A percentile compares a stretch with the other conserved stretches of the same genome.
Evolutionary conservation across 169 alveolate genomes (phyloP).

Genomic region (Eimeria necatrix): DNA sequence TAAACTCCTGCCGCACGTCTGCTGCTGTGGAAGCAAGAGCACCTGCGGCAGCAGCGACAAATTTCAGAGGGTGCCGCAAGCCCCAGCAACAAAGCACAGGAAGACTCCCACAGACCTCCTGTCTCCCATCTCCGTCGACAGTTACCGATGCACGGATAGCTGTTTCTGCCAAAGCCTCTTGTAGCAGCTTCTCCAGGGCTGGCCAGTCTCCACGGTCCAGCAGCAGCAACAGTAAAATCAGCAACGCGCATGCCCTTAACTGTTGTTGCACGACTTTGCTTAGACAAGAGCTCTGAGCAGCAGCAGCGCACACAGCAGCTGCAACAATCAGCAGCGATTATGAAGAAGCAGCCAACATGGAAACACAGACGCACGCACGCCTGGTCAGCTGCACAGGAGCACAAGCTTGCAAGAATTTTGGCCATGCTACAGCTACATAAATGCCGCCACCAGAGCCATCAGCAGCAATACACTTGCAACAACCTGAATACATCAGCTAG

Average conservation of each 20-base stretch:
- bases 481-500: neutral
- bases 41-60: constrained; percentile 59
- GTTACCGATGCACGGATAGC: constrained; percentile 10
- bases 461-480: neutral
- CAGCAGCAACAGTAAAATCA: constrained; percentile 51
- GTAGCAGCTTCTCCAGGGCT: constrained; percentile 40
- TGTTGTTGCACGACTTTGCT: constrained; percentile 60
- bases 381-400: too few relatives aligned
- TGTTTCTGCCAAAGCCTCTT: constrained; percentile 54
- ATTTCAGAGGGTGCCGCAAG: constrained; percentile 38
- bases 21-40: constrained; percentile 64
- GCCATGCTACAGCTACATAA: neutral
- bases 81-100: constrained; percentile 71
- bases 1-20: constrained; percentile 57
- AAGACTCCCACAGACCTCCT: constrained; percentile 43
- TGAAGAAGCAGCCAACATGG: neutral
- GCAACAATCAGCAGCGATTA: neutral
- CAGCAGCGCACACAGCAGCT: constrained; percentile 28
- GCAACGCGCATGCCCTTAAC: constrained; percentile 48
- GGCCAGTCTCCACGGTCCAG: constrained; percentile 73
- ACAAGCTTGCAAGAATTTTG: neutral
- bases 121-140: constrained; percentile 34
- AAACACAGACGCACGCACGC: neutral
- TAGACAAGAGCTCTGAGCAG: constrained; percentile 18
- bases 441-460: neutral